These are phyloP conservation scores for Vitis hybrid DNA, from an alignment of 177 flowering plant species.

Conservation along the genomic window DNA sequence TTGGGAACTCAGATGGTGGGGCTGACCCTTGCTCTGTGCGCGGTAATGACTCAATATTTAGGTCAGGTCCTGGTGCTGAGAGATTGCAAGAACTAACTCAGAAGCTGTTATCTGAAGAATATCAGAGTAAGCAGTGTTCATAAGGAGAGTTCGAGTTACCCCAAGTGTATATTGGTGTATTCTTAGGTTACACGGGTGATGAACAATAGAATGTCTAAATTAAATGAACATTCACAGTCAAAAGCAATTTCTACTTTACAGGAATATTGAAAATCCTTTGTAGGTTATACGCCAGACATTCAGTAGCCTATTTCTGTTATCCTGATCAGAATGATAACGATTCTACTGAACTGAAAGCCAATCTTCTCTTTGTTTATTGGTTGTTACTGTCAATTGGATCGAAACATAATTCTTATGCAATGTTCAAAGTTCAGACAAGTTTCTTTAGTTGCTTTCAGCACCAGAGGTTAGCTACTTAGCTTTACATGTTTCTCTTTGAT, in stretches of 20 bases:
- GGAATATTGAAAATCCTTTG: too few relatives aligned
- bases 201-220: conserved; percentile 4
- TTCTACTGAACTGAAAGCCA: too few relatives aligned
- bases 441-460: too few relatives aligned
- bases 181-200: conserved; percentile 16
- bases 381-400: too few relatives aligned
- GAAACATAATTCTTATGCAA: too few relatives aligned
- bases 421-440: too few relatives aligned
- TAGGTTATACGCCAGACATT: too few relatives aligned
- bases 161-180: conserved; percentile 29
- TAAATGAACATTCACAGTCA: conserved; percentile 1
- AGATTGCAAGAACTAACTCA: conserved; percentile 58
- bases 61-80: conserved; percentile 74
- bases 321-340: too few relatives aligned
- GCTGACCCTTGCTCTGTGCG: conserved; percentile 71
- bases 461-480: too few relatives aligned
- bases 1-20: conserved; percentile 59
- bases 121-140: conserved; percentile 51
- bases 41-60: conserved; percentile 67
- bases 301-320: too few relatives aligned
- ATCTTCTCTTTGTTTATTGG: too few relatives aligned
- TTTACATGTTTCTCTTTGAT: too few relatives aligned
- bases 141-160: conserved; percentile 12
- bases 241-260: conserved; percentile 1
- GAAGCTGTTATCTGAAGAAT: conserved; percentile 53